A percentile compares a stretch with the other conserved stretches of the same genome.
Conservation (phyloP, 1,284 basidiomycete species). For the Ganoderma resinaceum region DNA sequence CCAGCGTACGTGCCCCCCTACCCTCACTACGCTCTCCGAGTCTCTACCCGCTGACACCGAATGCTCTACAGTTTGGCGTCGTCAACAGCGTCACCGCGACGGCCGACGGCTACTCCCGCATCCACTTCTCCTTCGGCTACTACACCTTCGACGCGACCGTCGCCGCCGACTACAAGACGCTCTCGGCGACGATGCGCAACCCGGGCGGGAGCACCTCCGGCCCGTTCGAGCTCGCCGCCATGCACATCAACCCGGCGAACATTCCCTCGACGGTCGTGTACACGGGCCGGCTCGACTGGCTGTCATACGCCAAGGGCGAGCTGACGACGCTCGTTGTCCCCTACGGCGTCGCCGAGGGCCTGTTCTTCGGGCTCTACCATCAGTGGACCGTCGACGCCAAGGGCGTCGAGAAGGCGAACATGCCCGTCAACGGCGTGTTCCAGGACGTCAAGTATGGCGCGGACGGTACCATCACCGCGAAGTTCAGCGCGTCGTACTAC, state of each 20-base stretch:
- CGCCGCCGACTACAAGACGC: background rate
- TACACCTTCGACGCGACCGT: constrained; percentile 1
- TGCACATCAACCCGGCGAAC: background rate
- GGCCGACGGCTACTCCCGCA: background rate
- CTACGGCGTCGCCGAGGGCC: constrained; percentile 5
- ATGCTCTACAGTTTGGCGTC: background rate
- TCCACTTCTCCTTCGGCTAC: background rate
- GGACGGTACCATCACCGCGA: background rate
- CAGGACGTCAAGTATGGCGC: background rate
- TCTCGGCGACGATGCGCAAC: background rate
- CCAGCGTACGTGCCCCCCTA: background rate
- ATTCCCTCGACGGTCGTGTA: constrained; percentile 2
- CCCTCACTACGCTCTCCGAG: background rate
- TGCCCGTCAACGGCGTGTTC: background rate
- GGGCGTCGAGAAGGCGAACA: background rate
- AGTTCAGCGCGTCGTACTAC: background rate
- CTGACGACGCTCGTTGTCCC: constrained; percentile 14
- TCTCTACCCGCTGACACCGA: background rate
- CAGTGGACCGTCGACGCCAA: constrained; percentile 10
- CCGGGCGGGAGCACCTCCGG: background rate
- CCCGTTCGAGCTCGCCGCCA: background rate
- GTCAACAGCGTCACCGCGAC: background rate
- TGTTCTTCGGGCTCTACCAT: constrained; percentile 10
- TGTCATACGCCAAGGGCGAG: constrained; percentile 9
- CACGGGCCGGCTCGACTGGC: constrained; percentile 9